These are phyloP conservation scores for Mitragyna speciosa DNA, from an alignment of 257 asterid species.

Conservation along the genomic window DNA sequence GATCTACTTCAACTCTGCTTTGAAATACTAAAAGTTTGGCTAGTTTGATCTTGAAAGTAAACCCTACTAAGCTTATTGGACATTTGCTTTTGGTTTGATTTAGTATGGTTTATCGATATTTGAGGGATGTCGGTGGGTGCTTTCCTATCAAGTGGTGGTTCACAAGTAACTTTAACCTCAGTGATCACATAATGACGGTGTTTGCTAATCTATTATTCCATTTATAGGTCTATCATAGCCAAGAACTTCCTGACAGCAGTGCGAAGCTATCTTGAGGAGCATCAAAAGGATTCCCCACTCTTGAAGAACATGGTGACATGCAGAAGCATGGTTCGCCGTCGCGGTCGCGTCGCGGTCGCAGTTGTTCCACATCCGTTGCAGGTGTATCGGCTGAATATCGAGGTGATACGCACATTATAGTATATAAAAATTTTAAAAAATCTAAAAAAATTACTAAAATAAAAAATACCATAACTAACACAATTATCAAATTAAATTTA, in stretches of 20 bases:
- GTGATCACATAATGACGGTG: not conserved
- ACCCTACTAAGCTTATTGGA: not conserved
- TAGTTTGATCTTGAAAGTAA: not conserved
- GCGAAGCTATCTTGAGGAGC: slow-evolving; percentile 50
- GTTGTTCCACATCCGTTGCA: no score
- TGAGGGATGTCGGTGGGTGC: no score
- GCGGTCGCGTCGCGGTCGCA: no score
- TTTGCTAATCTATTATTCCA: not conserved
- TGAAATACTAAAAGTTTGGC: not conserved
- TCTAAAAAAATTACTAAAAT: no score
- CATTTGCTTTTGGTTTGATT: not conserved
- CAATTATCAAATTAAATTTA: no score
- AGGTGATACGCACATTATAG: no score
- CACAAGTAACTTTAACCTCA: not conserved
- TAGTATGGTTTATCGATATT: not conserved
- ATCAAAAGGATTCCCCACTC: slow-evolving; percentile 42
- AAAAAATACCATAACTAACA: no score
- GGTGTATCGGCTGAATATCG: no score
- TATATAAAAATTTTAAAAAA: no score
- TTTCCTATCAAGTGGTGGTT: not conserved
- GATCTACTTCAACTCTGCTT: not conserved
- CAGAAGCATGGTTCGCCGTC: no score
- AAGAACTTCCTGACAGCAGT: slow-evolving; percentile 77
- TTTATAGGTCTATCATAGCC: slow-evolving; percentile 79
- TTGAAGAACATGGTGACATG: slow-evolving; percentile 77